phyloP scores from a whole-genome alignment of 2,329 filamentous ascomycete species.

The Fusarium nematophilum region DNA sequence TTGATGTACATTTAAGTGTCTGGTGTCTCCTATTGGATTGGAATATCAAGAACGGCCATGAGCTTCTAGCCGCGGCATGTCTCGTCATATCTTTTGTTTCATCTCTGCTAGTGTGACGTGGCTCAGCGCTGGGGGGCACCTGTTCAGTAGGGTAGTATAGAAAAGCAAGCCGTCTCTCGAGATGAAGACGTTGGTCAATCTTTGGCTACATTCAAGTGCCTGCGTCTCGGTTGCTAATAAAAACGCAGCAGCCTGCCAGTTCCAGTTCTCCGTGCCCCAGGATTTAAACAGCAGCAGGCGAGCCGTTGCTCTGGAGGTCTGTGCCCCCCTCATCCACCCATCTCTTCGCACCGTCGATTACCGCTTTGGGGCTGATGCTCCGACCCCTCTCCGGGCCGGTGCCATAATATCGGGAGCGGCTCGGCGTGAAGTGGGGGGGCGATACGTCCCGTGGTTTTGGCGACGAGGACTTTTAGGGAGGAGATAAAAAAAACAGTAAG shows the following conservation, averaged over 20 bases:
- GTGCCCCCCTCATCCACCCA: not conserved
- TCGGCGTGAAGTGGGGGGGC: too few species aligned
- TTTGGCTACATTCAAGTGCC: constrained; percentile 15
- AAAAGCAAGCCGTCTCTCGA: constrained; percentile 4
- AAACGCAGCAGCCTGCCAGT: constrained; percentile 13
- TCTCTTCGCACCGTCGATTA: constrained; percentile 12
- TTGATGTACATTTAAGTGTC: constrained; percentile 26
- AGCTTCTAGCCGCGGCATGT: constrained; percentile 12
- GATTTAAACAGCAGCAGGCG: too few species aligned
- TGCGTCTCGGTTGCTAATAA: constrained; percentile 18
- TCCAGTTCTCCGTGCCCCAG: too few species aligned
- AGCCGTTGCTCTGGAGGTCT: too few species aligned
- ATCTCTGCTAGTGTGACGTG: constrained; percentile 15
- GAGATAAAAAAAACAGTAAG: too few species aligned
- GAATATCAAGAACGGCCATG: constrained; percentile 1
- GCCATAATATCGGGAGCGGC: constrained; percentile 17
- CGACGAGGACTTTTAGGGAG: not conserved
- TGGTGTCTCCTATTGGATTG: constrained; percentile 3
- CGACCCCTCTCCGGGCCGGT: constrained; percentile 21
- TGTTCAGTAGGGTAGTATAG: constrained; percentile 12
- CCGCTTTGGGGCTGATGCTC: constrained; percentile 27
- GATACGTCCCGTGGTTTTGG: too few species aligned
- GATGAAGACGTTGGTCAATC: not conserved
- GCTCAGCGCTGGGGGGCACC: not conserved
- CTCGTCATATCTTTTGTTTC: not conserved